Evolutionary conservation across 225 moss, liverwort and hornwort genomes (phyloP).

Genomic region (Ulota crispa): DNA sequence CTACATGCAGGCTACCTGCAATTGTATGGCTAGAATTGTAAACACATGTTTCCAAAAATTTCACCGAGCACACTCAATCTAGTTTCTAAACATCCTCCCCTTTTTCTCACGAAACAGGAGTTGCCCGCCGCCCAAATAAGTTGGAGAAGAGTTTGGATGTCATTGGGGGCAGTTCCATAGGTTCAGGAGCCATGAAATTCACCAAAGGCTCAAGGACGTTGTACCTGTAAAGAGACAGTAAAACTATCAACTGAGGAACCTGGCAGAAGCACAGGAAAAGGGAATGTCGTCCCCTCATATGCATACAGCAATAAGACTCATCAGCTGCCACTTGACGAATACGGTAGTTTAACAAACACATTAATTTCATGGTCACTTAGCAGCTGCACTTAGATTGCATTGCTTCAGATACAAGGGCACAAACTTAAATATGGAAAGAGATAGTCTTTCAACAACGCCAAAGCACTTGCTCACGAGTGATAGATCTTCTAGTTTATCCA

Average conservation of each 20-base stretch:
- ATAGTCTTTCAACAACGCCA: neutral
- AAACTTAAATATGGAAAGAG: constrained; percentile 1
- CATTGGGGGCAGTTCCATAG: constrained; percentile 75
- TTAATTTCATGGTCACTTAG: neutral
- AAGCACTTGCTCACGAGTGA: neutral
- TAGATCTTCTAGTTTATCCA: neutral
- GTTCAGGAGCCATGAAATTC: constrained; percentile 92
- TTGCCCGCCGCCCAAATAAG: constrained; percentile 63
- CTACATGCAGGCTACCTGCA: neutral
- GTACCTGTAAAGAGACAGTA: constrained; percentile 48
- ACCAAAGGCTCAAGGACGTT: constrained; percentile 73
- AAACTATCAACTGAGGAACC: neutral
- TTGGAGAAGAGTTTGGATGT: constrained; percentile 76
- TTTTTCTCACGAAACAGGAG: constrained; percentile 31
- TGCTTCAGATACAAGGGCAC: neutral
- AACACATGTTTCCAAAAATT: neutral
- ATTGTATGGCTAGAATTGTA: neutral
- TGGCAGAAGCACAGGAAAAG: neutral
- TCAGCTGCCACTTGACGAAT: neutral
- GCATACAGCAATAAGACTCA: neutral
- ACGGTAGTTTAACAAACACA: neutral
- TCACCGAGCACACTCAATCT: neutral
- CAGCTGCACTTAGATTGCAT: neutral
- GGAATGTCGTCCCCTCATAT: neutral
- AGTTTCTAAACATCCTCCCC: neutral